These are phyloP conservation scores for Colletotrichum nymphaeae DNA, from an alignment of 2,329 filamentous ascomycete genomes.

Conservation along the genomic window DNA sequence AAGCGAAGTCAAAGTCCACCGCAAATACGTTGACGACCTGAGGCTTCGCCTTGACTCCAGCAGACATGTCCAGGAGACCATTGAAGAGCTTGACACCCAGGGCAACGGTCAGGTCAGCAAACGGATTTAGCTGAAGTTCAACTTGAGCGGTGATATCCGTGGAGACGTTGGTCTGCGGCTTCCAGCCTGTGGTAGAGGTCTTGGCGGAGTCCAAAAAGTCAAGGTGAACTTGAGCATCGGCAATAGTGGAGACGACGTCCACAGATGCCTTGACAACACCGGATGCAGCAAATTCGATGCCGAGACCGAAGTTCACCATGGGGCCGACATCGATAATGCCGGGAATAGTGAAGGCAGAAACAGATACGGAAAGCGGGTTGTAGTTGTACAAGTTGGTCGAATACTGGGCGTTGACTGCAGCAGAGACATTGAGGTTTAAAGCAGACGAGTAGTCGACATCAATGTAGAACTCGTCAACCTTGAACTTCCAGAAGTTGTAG, in stretches of 20 bases:
- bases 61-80: conserved; percentile 48
- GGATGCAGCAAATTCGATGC: conserved; percentile 47
- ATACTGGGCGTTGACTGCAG: conserved; percentile 47
- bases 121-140: conserved; percentile 46
- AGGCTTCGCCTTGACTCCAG: conserved; percentile 49
- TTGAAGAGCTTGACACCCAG: conserved; percentile 49
- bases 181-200: conserved; percentile 48
- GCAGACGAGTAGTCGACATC: conserved; percentile 52
- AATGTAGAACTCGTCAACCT: conserved; percentile 51
- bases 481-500: conserved; percentile 49
- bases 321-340: conserved; percentile 53
- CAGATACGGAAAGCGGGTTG: conserved; percentile 46
- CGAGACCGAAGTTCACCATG: conserved; percentile 49
- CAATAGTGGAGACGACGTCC: conserved; percentile 44
- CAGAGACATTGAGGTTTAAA: conserved; percentile 45
- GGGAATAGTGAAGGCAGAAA: conserved; percentile 51
- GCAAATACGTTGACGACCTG: conserved; percentile 51
- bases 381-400: conserved; percentile 48
- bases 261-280: conserved; percentile 47
- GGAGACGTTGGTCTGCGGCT: conserved; percentile 46
- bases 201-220: conserved; percentile 47
- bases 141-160: conserved; percentile 47
- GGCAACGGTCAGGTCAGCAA: conserved; percentile 51
- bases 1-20: conserved; percentile 42
- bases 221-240: conserved; percentile 50